Evolutionary conservation across 2,329 filamentous ascomycete genomes (phyloP).

Genomic region (Ilyonectria sp.): DNA sequence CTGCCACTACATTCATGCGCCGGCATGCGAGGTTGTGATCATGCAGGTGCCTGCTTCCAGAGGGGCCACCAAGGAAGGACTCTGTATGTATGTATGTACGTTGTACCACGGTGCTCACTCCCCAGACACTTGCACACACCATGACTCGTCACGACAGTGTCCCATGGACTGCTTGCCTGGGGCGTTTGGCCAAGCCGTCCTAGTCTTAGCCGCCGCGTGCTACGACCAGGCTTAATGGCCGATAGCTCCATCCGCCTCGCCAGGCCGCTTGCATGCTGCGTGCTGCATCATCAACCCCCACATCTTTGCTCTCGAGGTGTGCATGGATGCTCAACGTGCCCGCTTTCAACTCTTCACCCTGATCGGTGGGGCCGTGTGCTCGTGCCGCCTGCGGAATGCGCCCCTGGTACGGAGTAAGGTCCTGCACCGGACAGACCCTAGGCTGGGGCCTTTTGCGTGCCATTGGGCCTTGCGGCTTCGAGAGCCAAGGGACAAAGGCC

Average conservation of each 20-base stretch:
- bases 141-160: slow-evolving; percentile 29
- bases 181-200: slow-evolving; percentile 15
- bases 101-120: neutral
- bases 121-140: slow-evolving; percentile 12
- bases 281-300: slow-evolving; percentile 30
- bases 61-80: slow-evolving; percentile 26
- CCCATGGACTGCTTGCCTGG: slow-evolving; percentile 1
- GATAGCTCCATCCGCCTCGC: slow-evolving; percentile 15
- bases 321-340: slow-evolving; percentile 21
- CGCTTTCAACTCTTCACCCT: slow-evolving; percentile 21
- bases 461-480: slow-evolving; percentile 34
- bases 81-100: neutral
- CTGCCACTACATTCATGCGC: slow-evolving; percentile 42
- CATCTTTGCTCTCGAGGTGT: slow-evolving; percentile 23
- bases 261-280: slow-evolving; percentile 18
- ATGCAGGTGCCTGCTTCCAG: slow-evolving; percentile 45
- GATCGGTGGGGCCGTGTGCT: slow-evolving; percentile 33
- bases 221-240: slow-evolving; percentile 13
- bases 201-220: slow-evolving; percentile 27
- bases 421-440: slow-evolving; percentile 32
- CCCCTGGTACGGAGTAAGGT: slow-evolving; percentile 31
- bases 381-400: slow-evolving; percentile 39
- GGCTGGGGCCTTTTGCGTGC: slow-evolving; percentile 33
- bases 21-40: slow-evolving; percentile 46
- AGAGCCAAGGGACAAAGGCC: slow-evolving; percentile 37